Evolutionary conservation across 208 protist genomes (phyloP), one percentile per base, ranked within the genome.

Genomic region (Trypanosoma rangeli): DNA sequence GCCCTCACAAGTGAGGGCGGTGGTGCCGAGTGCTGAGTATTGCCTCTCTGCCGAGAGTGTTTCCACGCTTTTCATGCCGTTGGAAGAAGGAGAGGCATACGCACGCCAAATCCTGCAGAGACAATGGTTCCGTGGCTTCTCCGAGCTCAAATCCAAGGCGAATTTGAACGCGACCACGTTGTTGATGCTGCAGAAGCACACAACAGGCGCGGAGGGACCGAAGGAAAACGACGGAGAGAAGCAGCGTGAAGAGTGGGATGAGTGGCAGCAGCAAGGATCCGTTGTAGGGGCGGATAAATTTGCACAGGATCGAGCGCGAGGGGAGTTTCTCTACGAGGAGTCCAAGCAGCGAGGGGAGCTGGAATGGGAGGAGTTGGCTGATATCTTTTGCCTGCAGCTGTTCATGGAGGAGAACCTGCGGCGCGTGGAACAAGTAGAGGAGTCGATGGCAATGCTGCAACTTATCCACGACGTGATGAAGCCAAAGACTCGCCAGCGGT

Each of bases 381-480:
- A 8, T 16, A 50, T 74, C 33, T 54, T 8, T 31, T 0, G 42
- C 15, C 22, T 74, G n/a, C 31, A 46, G n/a, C 26, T 67, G 20
- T 26, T 46, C 7, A 60, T 68, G 26, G 15, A 65, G 37, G 68
- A 74, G 39, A 37, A 42, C 10, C 10, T 62, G 10, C 37, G 52
- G 20, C 68, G 68, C 5, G 5, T 42, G 16, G 29, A 5, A 26
- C 5, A 60, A 13, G 28, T 37, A 22, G 60, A 68, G n/a, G 68
- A 74, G n/a, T 29, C 35, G 18, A 26, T 46, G 16, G 39, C 24
- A 12, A 48, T 33, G 35, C 26, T 52, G 24, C 29, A 46, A 18
- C 60, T 74, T 37, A 53, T 74, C 12, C 18, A 31, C 18, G 60
- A 59, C 26, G 68, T 67, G 13, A 50, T 74, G 68, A 74, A 61